Base-by-base conservation (phyloP, 140 eudicot genomes). In the Oenanthe javanica region DNA sequence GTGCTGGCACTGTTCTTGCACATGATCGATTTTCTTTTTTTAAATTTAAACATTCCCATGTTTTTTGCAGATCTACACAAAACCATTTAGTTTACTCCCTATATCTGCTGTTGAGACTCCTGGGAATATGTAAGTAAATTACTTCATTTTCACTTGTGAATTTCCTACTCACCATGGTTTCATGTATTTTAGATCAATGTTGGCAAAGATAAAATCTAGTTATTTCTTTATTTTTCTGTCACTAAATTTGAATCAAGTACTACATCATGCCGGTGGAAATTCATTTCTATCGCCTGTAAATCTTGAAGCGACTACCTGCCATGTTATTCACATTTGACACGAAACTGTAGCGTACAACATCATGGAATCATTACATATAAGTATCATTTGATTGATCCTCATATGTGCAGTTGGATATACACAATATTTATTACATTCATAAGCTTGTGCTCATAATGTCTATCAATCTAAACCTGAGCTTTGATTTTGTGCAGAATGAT, bases 71-170 rank as follows among this genome's bases (percentile, higher is more conserved):
- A 90, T 94, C 57, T 87, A 94, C 84, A 94, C 93, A 55, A 76
- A 42, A 77, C 98, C 98, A 47, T 92, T 94, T 81, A 85, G 81
- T 63, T 8, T 88, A 79, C 88, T 94, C 76, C 98, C 98, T 46
- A 80, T 87, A 57, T 90, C 97, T 31, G 89, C 97, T n/a, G 97
- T 94, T 23, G 98, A 94, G 79, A 84, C 79, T 84, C 98, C 97
- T 25, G 98, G 98, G 79, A 92, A 88, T 72, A 78, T 90, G 97
- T 91, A 84, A 87, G 96, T 83, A 38, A 0, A 19, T 61, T 18
- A n/a, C 61, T 25, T 21, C 52, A 43, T 73, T 38, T 47, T 74
- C 57, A 21, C 78, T 74, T 0, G n/a, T 6, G 48, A 25, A 18
- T 75, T 75, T 8, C 45, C 18, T 8, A 21, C 15, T 74, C 55